Evolutionary conservation across 176 grass and related monocot species (phyloP), one percentile per base, ranked within the genome.

Genomic region (Aegilops bicornis): DNA sequence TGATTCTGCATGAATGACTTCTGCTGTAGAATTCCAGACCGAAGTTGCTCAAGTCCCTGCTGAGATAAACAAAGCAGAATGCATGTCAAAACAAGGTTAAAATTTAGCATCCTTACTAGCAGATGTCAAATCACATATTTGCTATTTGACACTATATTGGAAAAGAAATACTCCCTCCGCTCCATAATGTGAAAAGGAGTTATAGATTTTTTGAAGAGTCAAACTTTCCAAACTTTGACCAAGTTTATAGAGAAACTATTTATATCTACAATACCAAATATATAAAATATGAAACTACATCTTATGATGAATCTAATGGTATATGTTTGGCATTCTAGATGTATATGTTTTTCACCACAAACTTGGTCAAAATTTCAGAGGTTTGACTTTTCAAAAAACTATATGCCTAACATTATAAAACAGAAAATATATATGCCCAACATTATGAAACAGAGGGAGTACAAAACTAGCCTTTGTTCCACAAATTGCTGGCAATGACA

Each of bases 21-120:
- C 71, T 93, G 91, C 47, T 93, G 94, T 19, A 91, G 56, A 91
- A 95, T 73, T 78, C 93, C 93, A 42, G 91, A 86, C 8, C 89
- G 79, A 83, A 95, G 87, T 84, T 95, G 94, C 6, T 95, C 94
- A 71, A 95, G 85, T 61, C 91, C 94, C 91, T 93, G 79, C 69
- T 35, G 36, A 82, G 73, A 83, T 45, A 86, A 70, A 69, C 20
- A 60, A 60, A 60, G 22, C 17, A 69, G 19, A 60, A 79, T 31
- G 40, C 39, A 64, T 37, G 60, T 77, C 25, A 73, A 3, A 82
- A 80, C 45, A 16, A 54, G 29, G 16, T 82, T 27, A 10, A 64
- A 70, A 35, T 8, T 78, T 82, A 76, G 54, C 65, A 80, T 27
- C 2, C 27, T 17, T 71, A 24, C 76, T 64, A 69, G 54, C 62